Conservation (phyloP, 2,329 filamentous ascomycete genomes). For the Arthrobotrys sphaeroides region DNA sequence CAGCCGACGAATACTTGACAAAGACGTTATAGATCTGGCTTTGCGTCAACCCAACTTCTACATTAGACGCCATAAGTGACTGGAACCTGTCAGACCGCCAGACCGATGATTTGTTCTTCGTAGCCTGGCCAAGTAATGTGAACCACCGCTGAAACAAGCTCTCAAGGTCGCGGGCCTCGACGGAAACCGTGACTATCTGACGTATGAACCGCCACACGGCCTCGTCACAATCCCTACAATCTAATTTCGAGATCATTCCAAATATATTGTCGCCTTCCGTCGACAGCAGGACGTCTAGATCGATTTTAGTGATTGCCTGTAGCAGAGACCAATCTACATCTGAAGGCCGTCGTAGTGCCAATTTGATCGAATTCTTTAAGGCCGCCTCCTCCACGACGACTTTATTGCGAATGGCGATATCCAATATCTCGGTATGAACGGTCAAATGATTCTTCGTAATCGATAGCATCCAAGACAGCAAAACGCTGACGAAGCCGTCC, state of each 20-base stretch:
- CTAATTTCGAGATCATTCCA: slow-evolving; percentile 19
- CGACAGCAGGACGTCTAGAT: slow-evolving; percentile 39
- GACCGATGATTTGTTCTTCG: background rate
- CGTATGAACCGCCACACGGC: slow-evolving; percentile 33
- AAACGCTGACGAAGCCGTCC: slow-evolving; percentile 40
- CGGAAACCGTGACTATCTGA: slow-evolving; percentile 22
- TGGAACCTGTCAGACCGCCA: slow-evolving; percentile 44
- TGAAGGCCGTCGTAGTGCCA: slow-evolving; percentile 8
- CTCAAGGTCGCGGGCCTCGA: slow-evolving; percentile 40
- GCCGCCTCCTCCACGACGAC: slow-evolving; percentile 16
- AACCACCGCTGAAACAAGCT: slow-evolving; percentile 31
- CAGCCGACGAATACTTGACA: slow-evolving; percentile 1
- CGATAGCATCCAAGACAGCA: slow-evolving; percentile 50
- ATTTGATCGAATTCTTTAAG: slow-evolving; percentile 13
- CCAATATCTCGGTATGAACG: slow-evolving; percentile 23
- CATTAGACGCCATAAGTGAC: slow-evolving; percentile 26
- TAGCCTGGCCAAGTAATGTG: background rate
- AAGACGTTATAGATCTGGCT: slow-evolving; percentile 23
- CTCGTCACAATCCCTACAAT: slow-evolving; percentile 1
- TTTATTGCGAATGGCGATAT: slow-evolving; percentile 41
- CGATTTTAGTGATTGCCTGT: slow-evolving; percentile 29
- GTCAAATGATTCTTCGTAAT: slow-evolving; percentile 9
- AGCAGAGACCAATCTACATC: slow-evolving; percentile 29
- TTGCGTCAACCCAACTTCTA: slow-evolving; percentile 30
- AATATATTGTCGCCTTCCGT: slow-evolving; percentile 17